phyloP scores from a whole-genome alignment of 2,329 filamentous ascomycete genomes.

The Venturiaceae sp. region DNA sequence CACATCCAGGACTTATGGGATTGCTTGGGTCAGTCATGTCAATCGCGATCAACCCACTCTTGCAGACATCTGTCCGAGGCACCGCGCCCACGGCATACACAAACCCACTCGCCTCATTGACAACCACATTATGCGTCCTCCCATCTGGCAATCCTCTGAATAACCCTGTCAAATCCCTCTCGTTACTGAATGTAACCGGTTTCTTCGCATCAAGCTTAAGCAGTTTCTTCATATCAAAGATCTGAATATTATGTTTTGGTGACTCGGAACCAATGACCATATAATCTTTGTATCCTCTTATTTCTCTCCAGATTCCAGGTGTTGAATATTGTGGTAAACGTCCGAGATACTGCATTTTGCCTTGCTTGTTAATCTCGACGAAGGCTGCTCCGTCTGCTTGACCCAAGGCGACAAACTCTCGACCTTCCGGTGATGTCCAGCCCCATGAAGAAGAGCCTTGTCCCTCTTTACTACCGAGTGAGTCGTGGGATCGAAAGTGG shows the following conservation, averaged over 20 bases:
- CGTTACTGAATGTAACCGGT: conserved; percentile 32
- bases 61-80: conserved; percentile 36
- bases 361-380: conserved; percentile 39
- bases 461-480: conserved; percentile 37
- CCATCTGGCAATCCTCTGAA: conserved; percentile 32
- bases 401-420: conserved; percentile 45
- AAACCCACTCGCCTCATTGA: conserved; percentile 34
- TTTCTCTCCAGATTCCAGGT: conserved; percentile 43
- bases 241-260: conserved; percentile 45
- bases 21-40: conserved; percentile 45
- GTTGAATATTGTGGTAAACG: conserved; percentile 39
- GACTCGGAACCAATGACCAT: conserved; percentile 37
- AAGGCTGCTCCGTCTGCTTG: conserved; percentile 47
- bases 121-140: conserved; percentile 42
- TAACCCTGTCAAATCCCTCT: conserved; percentile 30
- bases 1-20: conserved; percentile 44
- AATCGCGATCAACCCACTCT: conserved; percentile 48
- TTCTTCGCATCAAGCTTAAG: conserved; percentile 23
- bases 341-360: conserved; percentile 43
- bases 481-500: conserved; percentile 45
- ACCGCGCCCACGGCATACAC: conserved; percentile 34
- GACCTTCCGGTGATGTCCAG: conserved; percentile 42
- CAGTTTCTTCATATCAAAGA: conserved; percentile 51
- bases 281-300: conserved; percentile 32
- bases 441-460: conserved; percentile 42